Percentiles rank a stretch among this genome's conserved stretches.
Conservation (phyloP, 2,329 filamentous ascomycete species). For the Nemania sp. region DNA sequence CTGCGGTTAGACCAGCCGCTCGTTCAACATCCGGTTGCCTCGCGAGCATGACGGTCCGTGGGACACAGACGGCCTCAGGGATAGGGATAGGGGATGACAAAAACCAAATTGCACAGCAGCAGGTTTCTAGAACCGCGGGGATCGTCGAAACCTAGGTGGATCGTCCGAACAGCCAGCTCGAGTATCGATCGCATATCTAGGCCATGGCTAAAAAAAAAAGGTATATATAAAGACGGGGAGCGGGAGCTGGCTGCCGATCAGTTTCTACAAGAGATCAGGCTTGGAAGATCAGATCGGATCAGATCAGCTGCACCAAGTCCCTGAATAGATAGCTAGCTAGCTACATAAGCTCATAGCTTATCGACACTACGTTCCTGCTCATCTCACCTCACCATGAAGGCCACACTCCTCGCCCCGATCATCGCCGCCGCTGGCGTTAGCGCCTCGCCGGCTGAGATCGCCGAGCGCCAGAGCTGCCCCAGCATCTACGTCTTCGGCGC, state of each 20-base stretch:
- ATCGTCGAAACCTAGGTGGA: not conserved
- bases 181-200: not conserved
- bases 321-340: not conserved
- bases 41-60: slow-evolving; percentile 20
- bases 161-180: not conserved
- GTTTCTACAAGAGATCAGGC: slow-evolving; percentile 4
- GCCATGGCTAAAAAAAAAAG: not conserved
- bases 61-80: slow-evolving; percentile 3
- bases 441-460: slow-evolving; percentile 32
- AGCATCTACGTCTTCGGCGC: slow-evolving; percentile 40
- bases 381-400: slow-evolving; percentile 27
- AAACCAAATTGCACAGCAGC: not conserved
- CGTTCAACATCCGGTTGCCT: slow-evolving; percentile 26
- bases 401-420: slow-evolving; percentile 21
- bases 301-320: slow-evolving; percentile 9
- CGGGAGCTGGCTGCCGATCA: slow-evolving; percentile 9
- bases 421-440: slow-evolving; percentile 30
- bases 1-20: slow-evolving; percentile 29
- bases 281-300: not conserved
- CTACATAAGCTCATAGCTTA: not conserved
- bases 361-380: slow-evolving; percentile 4
- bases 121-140: not conserved
- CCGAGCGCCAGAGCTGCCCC: slow-evolving; percentile 36
- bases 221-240: slow-evolving; percentile 34
- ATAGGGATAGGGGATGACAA: not conserved